phyloP scores from a whole-genome alignment of 805 yeast species.

The Saccharomycopsis sp. region DNA sequence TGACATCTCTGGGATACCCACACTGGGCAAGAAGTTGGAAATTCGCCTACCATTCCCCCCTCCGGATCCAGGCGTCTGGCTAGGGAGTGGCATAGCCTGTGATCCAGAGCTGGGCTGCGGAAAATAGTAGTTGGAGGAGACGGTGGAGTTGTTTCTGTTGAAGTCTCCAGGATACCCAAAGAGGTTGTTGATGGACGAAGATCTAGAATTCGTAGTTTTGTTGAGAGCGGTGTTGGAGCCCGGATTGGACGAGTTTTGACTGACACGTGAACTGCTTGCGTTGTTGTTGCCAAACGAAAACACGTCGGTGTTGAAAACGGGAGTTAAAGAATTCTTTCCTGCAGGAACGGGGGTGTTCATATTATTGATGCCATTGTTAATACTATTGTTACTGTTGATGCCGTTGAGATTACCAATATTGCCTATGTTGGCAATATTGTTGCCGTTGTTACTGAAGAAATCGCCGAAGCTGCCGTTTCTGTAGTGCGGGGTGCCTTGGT shows the following conservation, averaged over 20 bases:
- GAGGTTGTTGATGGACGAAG: conserved; percentile 13
- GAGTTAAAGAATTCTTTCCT: conserved; percentile 2
- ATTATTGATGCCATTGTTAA: too few relatives aligned
- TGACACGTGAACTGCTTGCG: conserved; percentile 15
- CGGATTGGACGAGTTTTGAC: neutral
- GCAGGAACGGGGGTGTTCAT: neutral
- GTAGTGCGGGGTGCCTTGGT: neutral
- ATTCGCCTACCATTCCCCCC: conserved; percentile 19
- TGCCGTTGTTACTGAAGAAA: neutral
- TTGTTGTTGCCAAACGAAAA: conserved; percentile 18
- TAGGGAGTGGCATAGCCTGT: neutral
- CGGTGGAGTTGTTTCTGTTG: neutral
- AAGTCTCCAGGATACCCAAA: conserved; percentile 10
- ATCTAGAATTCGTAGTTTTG: conserved; percentile 12
- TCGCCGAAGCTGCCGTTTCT: neutral
- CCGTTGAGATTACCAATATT: too few relatives aligned
- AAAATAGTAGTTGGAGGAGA: conserved; percentile 7
- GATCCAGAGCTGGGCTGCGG: neutral
- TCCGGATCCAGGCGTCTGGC: conserved; percentile 6
- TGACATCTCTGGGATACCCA: conserved; percentile 25
- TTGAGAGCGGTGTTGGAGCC: neutral
- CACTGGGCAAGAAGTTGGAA: conserved; percentile 28
- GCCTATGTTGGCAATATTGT: too few relatives aligned
- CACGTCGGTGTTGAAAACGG: conserved; percentile 19
- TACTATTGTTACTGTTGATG: too few relatives aligned